Conservation (phyloP, 2,329 filamentous ascomycete species). For the Xylariaceae sp. region DNA sequence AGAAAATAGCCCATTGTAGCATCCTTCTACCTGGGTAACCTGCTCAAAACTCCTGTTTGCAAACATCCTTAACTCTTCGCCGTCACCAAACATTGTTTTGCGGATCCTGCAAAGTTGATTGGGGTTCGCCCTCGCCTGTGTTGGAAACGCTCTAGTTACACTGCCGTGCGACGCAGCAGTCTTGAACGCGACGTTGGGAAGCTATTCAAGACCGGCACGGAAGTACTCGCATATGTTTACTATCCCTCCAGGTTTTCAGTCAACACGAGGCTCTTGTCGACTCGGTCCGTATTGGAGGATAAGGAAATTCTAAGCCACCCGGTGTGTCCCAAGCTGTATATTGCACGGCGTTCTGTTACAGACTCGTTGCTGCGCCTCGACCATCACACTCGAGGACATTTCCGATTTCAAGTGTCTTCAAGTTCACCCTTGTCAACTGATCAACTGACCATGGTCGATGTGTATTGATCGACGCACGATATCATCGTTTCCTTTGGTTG, state of each 20-base stretch:
- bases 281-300: conserved; percentile 1
- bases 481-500: conserved; percentile 14
- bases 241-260: background rate
- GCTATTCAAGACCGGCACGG: no score
- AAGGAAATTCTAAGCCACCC: background rate
- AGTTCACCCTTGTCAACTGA: conserved; percentile 6
- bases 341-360: conserved; percentile 12
- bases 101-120: conserved; percentile 30
- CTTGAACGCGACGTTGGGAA: conserved; percentile 1
- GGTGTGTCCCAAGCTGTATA: background rate
- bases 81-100: conserved; percentile 30
- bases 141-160: conserved; percentile 18
- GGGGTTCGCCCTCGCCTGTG: conserved; percentile 33
- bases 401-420: background rate
- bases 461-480: conserved; percentile 17
- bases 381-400: conserved; percentile 8
- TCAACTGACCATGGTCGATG: conserved; percentile 10
- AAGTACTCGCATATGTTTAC: background rate
- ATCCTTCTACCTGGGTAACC: conserved; percentile 23
- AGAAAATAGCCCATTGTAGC: conserved; percentile 33
- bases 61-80: conserved; percentile 8
- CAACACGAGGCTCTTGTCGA: background rate
- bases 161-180: conserved; percentile 8
- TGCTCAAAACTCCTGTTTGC: conserved; percentile 4
- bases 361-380: conserved; percentile 20